A percentile compares a stretch with the other conserved stretches of the same genome.
These are phyloP conservation scores for Ceratocystis diversiconidia DNA, from an alignment of 2,329 filamentous ascomycete species.

Conservation along the genomic window DNA sequence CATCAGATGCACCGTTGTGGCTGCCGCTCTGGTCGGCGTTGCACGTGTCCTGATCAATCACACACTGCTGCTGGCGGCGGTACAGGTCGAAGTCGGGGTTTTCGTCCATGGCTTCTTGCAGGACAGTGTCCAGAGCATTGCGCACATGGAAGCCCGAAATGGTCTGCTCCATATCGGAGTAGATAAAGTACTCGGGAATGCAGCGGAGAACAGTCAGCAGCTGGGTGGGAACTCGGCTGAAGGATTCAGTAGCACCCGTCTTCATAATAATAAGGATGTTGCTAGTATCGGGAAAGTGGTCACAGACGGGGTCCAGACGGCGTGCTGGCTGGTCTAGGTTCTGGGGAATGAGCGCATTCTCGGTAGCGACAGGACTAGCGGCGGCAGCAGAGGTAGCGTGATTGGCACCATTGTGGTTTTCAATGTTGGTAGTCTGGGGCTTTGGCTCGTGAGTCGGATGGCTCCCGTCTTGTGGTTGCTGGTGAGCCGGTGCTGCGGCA, in stretches of 20 bases:
- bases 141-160: slow-evolving; percentile 32
- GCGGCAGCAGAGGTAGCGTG: slow-evolving; percentile 1
- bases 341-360: slow-evolving; percentile 6
- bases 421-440: not conserved
- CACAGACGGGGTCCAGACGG: slow-evolving; percentile 25
- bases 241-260: slow-evolving; percentile 42
- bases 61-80: slow-evolving; percentile 32
- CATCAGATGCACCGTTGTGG: slow-evolving; percentile 24
- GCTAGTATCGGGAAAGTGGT: slow-evolving; percentile 31
- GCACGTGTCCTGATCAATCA: slow-evolving; percentile 32
- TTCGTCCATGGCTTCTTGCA: slow-evolving; percentile 29
- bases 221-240: slow-evolving; percentile 38
- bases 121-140: slow-evolving; percentile 34
- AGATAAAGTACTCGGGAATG: slow-evolving; percentile 39
- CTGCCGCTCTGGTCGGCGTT: slow-evolving; percentile 24
- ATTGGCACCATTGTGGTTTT: not conserved
- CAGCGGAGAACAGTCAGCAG: slow-evolving; percentile 39
- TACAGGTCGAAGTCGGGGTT: slow-evolving; percentile 40
- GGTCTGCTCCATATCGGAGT: slow-evolving; percentile 40
- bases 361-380: slow-evolving; percentile 1
- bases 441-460: slow-evolving; percentile 4
- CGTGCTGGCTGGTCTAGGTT: slow-evolving; percentile 19
- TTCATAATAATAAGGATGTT: slow-evolving; percentile 40
- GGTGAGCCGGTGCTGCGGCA: slow-evolving; percentile 13
- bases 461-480: slow-evolving; percentile 6